Conservation (phyloP, 805 yeast genomes). For the Candida ponderosae region DNA sequence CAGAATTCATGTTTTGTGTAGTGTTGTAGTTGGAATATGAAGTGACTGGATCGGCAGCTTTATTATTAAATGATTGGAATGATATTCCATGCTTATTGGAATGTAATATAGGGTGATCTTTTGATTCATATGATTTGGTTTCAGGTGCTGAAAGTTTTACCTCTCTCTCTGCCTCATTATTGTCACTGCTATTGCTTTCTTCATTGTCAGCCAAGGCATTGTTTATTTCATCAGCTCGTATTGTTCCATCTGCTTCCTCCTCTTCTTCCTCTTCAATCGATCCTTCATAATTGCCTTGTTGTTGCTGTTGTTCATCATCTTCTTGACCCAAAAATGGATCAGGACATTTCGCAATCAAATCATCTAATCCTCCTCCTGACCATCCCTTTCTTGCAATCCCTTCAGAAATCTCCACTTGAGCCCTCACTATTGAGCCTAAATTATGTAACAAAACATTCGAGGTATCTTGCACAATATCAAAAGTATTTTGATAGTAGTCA, state of each 20-base stretch:
- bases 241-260: constrained; percentile 1
- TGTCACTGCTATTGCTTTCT: constrained; percentile 3
- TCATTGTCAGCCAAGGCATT: constrained; percentile 1
- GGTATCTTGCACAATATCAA: constrained; percentile 54
- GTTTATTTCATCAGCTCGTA: not conserved
- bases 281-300: not conserved
- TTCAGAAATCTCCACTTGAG: constrained; percentile 76
- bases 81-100: not conserved
- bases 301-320: constrained; percentile 7
- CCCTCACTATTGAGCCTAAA: constrained; percentile 61
- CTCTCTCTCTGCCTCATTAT: constrained; percentile 1
- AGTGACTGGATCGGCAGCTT: not conserved
- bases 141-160: not conserved
- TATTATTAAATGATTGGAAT: not conserved
- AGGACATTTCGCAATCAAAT: constrained; percentile 51
- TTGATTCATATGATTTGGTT: not conserved
- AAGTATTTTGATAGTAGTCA: constrained; percentile 62
- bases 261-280: constrained; percentile 1
- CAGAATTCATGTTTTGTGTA: constrained; percentile 1
- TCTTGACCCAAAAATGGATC: constrained; percentile 43
- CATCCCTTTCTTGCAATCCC: constrained; percentile 79
- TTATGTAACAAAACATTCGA: constrained; percentile 43
- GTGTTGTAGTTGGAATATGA: not conserved
- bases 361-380: constrained; percentile 83
- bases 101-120: no score